Base-by-base conservation (phyloP, 495 filamentous ascomycete genomes). In the Cryomyces minteri region DNA sequence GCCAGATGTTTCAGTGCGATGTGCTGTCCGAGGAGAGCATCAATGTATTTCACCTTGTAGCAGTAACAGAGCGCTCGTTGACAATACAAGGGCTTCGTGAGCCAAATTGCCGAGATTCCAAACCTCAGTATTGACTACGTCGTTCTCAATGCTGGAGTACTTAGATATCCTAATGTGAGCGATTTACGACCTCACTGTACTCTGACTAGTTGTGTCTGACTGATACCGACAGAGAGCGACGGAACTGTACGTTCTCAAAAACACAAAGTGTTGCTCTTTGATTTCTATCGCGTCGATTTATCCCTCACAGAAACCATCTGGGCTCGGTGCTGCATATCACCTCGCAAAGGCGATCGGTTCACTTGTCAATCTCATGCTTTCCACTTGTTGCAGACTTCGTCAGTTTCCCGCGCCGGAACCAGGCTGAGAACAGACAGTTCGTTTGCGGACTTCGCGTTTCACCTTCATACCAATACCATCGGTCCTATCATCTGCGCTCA, bases 401-500 rank as follows among this genome's bases (percentile, higher is more conserved):
- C 18, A 25, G 18, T 25, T 25, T 25, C 18, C 18, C 2, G 18
- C 18, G 18, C 2, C 18, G 18, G 18, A 25, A 25, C 18, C 18
- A 25, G 18, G 18, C 18, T 25, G 18, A 25, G 18, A 25, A 25
- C 18, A 38, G 12, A 41, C 49, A 70, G 68, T 32, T 67, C 68
- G 7, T 74, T 68, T 52, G 60, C 62, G 40, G 58, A 60, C 29
- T 76, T 76, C 49, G 61, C 68, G 11, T 65, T 65, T 46, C 72
- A 74, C 49, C 59, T 76, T 5, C 58, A 69, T 44, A 74, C 71
- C 31, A 76, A 76, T 51, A 68, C 70, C 40, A 69, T 76, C 46
- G 72, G 72, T 0, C 72, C 72, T 5, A 71, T 76, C 41, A 65
- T 73, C 39, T 67, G 62, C 38, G 72, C 69, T 2, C 71, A 74